Base-by-base conservation (phyloP, 2,329 filamentous ascomycete genomes). In the Dactylellina haptotyla region DNA sequence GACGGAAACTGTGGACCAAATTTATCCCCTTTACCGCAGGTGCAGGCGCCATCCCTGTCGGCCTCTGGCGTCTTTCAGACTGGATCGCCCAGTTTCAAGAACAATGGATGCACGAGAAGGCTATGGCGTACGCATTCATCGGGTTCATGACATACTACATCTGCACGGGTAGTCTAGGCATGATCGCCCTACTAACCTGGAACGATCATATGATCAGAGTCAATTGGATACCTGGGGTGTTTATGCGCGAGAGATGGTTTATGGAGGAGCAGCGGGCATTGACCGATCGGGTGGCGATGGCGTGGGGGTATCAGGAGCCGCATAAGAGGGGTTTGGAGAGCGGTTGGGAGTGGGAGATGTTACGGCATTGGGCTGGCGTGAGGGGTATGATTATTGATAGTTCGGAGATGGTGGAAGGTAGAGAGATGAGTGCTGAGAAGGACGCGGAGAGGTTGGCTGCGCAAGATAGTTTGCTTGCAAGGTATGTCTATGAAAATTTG, bases 121-220 rank as follows among this genome's bases (percentile, higher is more conserved):
- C 93, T 8, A 96, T 92, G 1, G 87, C 87, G 9, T 87, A 96
- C 72, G 89, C 90, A 3, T 92, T 96, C 79, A 87, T 87, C 0
- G 93, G 91, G 10, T 90, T 95, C 54, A 83, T 94, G 74, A 90
- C 92, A 4, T 99, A 98, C 80, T 85, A 96, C 43, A 86, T 88
- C 18, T 91, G 92, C 75, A 93, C 93, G 3, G 89, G 87, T 2
- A 92, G 89, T 8, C 87, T 98, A 59, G 95, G 94, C 1, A 83
- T 95, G 43, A 87, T 98, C 37, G 92, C 94, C 6, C 84, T 96
- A 70, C 89, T 92, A 25, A 97, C 94, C 32, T 85, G 89, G 72
- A 97, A 97, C 81, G 93, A 98, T 80, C 93, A 98, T 81, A 97
- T 97, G 91, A 89, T 90, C 78, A 88, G 95, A 18, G 92, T 98